phyloP scores from a whole-genome alignment of 129 eudicot species.

The Ambrosia trifida region DNA sequence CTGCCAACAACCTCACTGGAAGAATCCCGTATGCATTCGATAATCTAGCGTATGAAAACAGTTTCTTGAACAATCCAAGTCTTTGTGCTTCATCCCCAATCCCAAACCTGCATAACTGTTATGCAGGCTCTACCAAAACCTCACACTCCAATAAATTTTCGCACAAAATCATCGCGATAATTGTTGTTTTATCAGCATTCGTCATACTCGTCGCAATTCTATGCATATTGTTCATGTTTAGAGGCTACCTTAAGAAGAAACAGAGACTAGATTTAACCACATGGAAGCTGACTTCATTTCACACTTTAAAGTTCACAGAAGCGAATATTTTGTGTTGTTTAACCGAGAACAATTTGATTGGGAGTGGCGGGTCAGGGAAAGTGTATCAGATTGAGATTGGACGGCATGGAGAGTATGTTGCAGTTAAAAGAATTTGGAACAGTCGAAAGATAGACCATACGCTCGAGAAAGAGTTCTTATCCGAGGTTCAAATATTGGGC shows the following conservation, averaged over 20 bases:
- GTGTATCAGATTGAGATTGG: slow-evolving; percentile 69
- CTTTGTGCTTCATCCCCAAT: slow-evolving; percentile 52
- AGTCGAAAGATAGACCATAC: slow-evolving; percentile 39
- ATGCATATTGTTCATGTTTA: slow-evolving; percentile 45
- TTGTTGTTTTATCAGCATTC: slow-evolving; percentile 51
- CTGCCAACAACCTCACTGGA: slow-evolving; percentile 70
- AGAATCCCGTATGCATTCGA: slow-evolving; percentile 60
- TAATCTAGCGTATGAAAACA: slow-evolving; percentile 63
- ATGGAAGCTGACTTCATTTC: slow-evolving; percentile 82
- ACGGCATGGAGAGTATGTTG: slow-evolving; percentile 54
- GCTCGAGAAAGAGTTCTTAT: slow-evolving; percentile 68
- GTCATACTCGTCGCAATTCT: slow-evolving; percentile 35
- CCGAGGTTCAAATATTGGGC: slow-evolving; percentile 81
- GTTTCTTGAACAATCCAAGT: slow-evolving; percentile 70
- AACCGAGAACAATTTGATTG: slow-evolving; percentile 61
- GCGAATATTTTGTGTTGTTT: slow-evolving; percentile 55
- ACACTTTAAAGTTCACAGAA: slow-evolving; percentile 63
- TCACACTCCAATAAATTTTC: slow-evolving; percentile 39
- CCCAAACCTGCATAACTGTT: slow-evolving; percentile 50
- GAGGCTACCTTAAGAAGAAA: slow-evolving; percentile 60
- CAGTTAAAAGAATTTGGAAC: slow-evolving; percentile 77
- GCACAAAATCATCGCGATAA: slow-evolving; percentile 49
- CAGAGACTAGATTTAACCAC: slow-evolving; percentile 49
- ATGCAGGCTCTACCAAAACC: slow-evolving; percentile 28
- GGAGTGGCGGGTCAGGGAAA: slow-evolving; percentile 88